phyloP scores from a whole-genome alignment of 768 basidiomycete genomes.

The Termitomyces sp. region DNA sequence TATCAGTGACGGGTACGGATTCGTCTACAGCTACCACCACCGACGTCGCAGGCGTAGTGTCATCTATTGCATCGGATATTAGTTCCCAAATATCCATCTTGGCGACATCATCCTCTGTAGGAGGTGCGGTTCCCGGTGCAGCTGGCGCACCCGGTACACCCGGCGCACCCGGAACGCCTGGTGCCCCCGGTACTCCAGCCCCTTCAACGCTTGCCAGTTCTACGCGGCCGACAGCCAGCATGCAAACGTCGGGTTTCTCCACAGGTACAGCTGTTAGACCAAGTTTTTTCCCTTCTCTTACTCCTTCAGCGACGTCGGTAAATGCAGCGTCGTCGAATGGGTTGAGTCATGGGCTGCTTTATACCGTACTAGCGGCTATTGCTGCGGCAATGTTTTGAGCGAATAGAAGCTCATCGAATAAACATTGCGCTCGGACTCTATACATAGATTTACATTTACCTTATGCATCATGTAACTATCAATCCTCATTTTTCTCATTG shows the following conservation, averaged over 20 bases:
- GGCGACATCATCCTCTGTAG: background rate
- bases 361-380: conserved; percentile 2
- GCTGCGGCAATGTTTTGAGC: conserved; percentile 4
- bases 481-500: no score
- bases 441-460: background rate
- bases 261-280: background rate
- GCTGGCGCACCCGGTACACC: background rate
- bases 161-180: background rate
- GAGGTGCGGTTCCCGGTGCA: background rate
- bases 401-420: no score
- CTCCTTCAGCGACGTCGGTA: background rate
- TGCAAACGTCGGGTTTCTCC: background rate
- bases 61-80: background rate
- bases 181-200: background rate
- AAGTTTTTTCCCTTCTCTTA: conserved; percentile 4
- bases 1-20: background rate
- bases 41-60: background rate
- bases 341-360: background rate
- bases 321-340: conserved; percentile 4
- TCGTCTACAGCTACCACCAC: background rate
- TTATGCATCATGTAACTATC: background rate
- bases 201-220: background rate
- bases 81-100: background rate
- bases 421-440: background rate
- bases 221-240: background rate